phyloP scores from a whole-genome alignment of 441 rosid species.

The Codiaeum variegatum region DNA sequence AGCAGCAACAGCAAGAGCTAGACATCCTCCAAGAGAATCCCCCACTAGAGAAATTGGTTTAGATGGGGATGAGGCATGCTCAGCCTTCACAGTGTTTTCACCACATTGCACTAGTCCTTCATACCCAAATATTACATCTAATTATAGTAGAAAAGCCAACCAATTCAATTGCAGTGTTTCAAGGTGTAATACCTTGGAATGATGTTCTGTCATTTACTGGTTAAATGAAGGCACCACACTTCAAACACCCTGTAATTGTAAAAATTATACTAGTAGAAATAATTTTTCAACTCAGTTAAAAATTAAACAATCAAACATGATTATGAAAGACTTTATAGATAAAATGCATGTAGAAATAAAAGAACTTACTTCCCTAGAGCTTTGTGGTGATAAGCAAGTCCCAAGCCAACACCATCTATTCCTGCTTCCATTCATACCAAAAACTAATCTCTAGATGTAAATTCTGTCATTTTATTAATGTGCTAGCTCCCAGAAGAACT shows the following conservation, averaged over 20 bases:
- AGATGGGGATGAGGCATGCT: slow-evolving; percentile 46
- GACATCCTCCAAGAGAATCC: slow-evolving; percentile 83
- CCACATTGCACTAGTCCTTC: slow-evolving; percentile 54
- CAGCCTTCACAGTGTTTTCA: slow-evolving; percentile 52
- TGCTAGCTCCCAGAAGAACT: slow-evolving; percentile 7
- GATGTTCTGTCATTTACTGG: slow-evolving; percentile 76
- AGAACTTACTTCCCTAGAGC: slow-evolving; percentile 83
- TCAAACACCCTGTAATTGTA: slow-evolving; percentile 68
- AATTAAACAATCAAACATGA: background rate
- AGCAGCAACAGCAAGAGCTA: slow-evolving; percentile 81
- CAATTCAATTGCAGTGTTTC: slow-evolving; percentile 11
- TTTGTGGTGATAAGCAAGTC: slow-evolving; percentile 75
- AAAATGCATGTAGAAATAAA: background rate
- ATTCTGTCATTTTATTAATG: background rate
- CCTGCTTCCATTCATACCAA: slow-evolving; percentile 40
- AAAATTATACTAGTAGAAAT: slow-evolving; percentile 3
- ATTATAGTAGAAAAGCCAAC: background rate
- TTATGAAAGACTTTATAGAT: background rate
- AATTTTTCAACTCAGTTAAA: background rate
- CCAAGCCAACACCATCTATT: slow-evolving; percentile 79
- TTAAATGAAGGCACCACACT: slow-evolving; percentile 79
- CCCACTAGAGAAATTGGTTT: slow-evolving; percentile 80
- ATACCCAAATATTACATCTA: background rate
- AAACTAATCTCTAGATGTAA: background rate
- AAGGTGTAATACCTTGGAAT: slow-evolving; percentile 54